Percentiles rank a stretch among this genome's conserved stretches.
Evolutionary conservation across 2,329 filamentous ascomycete genomes (phyloP).

Genomic region (Metarhizium robertsii): DNA sequence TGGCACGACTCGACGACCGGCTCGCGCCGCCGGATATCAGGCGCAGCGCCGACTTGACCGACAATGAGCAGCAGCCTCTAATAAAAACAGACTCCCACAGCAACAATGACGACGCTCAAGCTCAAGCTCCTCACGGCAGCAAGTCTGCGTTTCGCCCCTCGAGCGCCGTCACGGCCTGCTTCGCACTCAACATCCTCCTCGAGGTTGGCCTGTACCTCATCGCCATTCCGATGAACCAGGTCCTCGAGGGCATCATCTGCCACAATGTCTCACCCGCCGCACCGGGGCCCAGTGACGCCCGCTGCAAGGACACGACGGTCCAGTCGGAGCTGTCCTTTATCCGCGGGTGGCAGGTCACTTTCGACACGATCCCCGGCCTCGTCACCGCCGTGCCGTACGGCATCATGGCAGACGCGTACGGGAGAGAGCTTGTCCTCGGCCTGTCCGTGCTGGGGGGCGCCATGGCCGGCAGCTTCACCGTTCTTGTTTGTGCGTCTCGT

Average conservation of each 20-base stretch:
- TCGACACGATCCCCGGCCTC: slow-evolving; percentile 10
- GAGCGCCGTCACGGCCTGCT: background rate
- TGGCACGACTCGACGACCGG: too few relatives aligned
- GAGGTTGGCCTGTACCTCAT: background rate
- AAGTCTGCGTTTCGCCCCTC: too few relatives aligned
- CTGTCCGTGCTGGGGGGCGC: slow-evolving; percentile 9
- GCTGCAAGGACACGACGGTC: slow-evolving; percentile 12
- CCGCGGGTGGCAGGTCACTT: slow-evolving; percentile 10
- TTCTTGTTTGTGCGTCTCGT: background rate
- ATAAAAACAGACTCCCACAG: background rate
- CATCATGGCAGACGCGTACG: slow-evolving; percentile 11
- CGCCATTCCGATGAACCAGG: background rate
- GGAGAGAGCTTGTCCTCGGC: slow-evolving; percentile 7
- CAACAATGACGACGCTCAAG: background rate
- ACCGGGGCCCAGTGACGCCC: background rate
- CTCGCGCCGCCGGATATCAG: too few relatives aligned
- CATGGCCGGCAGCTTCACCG: slow-evolving; percentile 1
- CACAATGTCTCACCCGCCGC: background rate
- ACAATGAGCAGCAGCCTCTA: background rate
- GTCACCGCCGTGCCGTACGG: slow-evolving; percentile 12
- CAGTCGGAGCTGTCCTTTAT: slow-evolving; percentile 13
- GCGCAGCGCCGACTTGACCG: background rate
- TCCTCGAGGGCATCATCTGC: slow-evolving; percentile 8
- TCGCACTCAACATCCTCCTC: background rate
- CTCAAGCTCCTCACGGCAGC: background rate